A percentile compares a stretch with the other conserved stretches of the same genome.
Conservation (phyloP, 2,329 filamentous ascomycete species). For the Alternaria sp. region DNA sequence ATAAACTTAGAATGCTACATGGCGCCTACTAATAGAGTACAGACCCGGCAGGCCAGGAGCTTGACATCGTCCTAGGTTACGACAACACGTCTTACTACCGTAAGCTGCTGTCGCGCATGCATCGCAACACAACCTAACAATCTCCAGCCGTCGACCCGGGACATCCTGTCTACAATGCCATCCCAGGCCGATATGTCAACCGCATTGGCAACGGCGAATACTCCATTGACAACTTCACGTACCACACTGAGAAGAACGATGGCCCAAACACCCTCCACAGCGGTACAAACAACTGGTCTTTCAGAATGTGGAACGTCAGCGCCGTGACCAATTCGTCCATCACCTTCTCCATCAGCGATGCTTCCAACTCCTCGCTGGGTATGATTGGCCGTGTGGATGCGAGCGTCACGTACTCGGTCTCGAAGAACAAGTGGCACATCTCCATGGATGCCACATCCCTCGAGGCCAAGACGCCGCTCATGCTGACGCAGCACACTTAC, state of each 20-base stretch:
- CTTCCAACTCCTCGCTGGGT: conserved; percentile 36
- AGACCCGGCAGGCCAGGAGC: conserved; percentile 40
- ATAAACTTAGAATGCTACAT: not conserved
- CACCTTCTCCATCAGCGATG: conserved; percentile 39
- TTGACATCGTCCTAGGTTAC: conserved; percentile 43
- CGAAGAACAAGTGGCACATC: conserved; percentile 44
- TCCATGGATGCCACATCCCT: conserved; percentile 38
- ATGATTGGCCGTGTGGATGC: conserved; percentile 41
- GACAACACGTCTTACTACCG: conserved; percentile 45
- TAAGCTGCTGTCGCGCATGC: conserved; percentile 20
- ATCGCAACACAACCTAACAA: conserved; percentile 8
- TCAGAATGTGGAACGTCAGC: conserved; percentile 36
- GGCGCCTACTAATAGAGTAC: conserved; percentile 9
- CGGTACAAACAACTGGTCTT: conserved; percentile 45
- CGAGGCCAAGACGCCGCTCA: conserved; percentile 37
- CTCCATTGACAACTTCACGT: conserved; percentile 36
- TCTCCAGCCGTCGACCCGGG: conserved; percentile 42
- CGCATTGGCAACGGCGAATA: conserved; percentile 44
- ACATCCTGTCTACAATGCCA: conserved; percentile 45
- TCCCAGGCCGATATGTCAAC: conserved; percentile 43
- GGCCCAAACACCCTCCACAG: conserved; percentile 44
- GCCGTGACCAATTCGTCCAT: conserved; percentile 36
- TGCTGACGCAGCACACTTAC: conserved; percentile 46
- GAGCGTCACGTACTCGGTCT: conserved; percentile 40
- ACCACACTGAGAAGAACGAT: conserved; percentile 38